Conservation (phyloP, 345 rosid genomes). For the Eucalyptus cladocalyx region DNA sequence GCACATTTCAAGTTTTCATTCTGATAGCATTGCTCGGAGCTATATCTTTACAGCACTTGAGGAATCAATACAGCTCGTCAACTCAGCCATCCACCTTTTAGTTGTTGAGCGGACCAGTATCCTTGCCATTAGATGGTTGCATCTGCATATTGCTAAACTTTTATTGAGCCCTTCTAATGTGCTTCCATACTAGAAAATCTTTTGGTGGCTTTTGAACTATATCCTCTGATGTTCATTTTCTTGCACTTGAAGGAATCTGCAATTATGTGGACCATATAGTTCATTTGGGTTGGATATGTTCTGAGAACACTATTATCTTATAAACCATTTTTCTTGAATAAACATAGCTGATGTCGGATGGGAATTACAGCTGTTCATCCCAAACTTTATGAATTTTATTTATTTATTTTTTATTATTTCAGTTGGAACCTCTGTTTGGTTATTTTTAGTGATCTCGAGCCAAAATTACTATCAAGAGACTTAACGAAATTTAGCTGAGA, state of each 20-base stretch:
- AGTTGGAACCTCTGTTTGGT: background rate
- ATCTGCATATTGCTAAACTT: background rate
- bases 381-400: background rate
- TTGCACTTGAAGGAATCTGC: background rate
- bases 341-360: background rate
- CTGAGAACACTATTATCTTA: background rate
- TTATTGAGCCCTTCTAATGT: background rate
- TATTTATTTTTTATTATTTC: background rate
- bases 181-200: background rate
- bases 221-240: background rate
- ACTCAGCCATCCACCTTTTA: conserved; percentile 73
- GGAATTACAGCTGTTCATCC: background rate
- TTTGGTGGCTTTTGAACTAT: background rate
- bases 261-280: background rate
- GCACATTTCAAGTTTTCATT: conserved; percentile 79
- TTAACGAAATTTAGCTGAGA: conserved; percentile 58
- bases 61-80: conserved; percentile 75
- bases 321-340: background rate
- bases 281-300: background rate
- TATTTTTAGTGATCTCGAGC: background rate
- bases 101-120: conserved; percentile 89
- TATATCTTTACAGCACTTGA: conserved; percentile 84
- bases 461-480: conserved; percentile 1
- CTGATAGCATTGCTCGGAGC: conserved; percentile 87
- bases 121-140: conserved; percentile 24